phyloP scores from a whole-genome alignment of 148 eudicot genomes.

The Cornus suecica region DNA sequence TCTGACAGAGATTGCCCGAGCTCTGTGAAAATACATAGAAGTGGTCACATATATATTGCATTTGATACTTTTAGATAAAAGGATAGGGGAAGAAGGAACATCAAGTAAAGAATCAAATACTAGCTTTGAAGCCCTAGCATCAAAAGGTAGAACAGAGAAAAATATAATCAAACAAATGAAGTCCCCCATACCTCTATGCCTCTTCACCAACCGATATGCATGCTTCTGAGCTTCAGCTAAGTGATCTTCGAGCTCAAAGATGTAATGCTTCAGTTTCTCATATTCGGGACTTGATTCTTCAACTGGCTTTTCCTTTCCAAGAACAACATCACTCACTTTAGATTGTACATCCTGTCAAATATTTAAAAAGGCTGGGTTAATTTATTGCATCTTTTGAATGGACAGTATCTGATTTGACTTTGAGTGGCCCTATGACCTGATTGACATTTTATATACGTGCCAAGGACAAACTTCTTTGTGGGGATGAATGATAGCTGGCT shows the following conservation, averaged over 20 bases:
- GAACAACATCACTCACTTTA: constrained; percentile 85
- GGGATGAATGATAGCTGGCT: not conserved
- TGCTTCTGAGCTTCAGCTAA: constrained; percentile 96
- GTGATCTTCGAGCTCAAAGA: constrained; percentile 94
- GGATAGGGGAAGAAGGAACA: not conserved
- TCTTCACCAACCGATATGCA: constrained; percentile 82
- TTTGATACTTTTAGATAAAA: not conserved
- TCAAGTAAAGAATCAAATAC: not conserved
- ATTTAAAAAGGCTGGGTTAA: not conserved
- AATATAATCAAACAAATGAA: not conserved
- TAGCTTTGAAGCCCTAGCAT: not conserved
- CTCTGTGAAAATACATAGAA: constrained; percentile 37
- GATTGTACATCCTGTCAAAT: constrained; percentile 73
- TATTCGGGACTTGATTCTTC: constrained; percentile 90
- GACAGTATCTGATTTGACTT: not conserved
- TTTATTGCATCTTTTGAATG: not conserved
- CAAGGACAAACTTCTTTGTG: not conserved
- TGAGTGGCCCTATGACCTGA: not conserved
- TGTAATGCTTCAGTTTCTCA: constrained; percentile 76
- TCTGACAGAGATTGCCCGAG: constrained; percentile 85
- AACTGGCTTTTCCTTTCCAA: constrained; percentile 87
- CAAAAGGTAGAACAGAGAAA: constrained; percentile 5
- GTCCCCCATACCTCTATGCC: constrained; percentile 75
- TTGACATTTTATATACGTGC: not conserved
- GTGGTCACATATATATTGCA: not conserved